Percentiles rank a stretch among this genome's conserved stretches.
Evolutionary conservation across 345 rosid genomes (phyloP).

Genomic region (Eucalyptus melliodora): DNA sequence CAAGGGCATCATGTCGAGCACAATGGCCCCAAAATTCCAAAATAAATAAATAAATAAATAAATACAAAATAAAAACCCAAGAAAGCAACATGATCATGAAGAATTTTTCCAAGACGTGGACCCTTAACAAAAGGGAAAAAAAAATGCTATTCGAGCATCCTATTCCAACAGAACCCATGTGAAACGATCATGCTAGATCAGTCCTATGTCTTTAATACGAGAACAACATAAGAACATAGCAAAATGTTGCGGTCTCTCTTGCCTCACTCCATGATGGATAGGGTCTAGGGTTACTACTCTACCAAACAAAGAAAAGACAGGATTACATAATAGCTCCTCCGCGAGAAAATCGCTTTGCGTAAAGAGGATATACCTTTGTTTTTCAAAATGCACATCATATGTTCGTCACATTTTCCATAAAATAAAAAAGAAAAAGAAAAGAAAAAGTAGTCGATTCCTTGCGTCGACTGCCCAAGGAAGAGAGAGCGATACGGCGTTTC

Average conservation of each 20-base stretch:
- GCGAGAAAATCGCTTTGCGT: neutral
- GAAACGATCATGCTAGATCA: neutral
- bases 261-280: neutral
- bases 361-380: neutral
- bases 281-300: neutral
- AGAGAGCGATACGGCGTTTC: neutral
- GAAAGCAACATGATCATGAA: neutral
- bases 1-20: neutral
- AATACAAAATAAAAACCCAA: neutral
- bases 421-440: neutral
- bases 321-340: neutral
- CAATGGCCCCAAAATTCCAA: neutral
- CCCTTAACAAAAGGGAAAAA: neutral
- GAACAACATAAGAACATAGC: neutral
- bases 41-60: neutral
- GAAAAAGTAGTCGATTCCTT: neutral
- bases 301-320: neutral
- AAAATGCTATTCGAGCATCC: neutral
- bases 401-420: neutral
- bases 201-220: neutral
- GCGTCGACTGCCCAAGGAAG: neutral
- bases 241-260: neutral
- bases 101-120: neutral
- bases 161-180: neutral
- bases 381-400: neutral